A percentile compares a stretch with the other conserved stretches of the same genome.
phyloP scores from a whole-genome alignment of 768 basidiomycete species.

The Trametes sanguinea region DNA sequence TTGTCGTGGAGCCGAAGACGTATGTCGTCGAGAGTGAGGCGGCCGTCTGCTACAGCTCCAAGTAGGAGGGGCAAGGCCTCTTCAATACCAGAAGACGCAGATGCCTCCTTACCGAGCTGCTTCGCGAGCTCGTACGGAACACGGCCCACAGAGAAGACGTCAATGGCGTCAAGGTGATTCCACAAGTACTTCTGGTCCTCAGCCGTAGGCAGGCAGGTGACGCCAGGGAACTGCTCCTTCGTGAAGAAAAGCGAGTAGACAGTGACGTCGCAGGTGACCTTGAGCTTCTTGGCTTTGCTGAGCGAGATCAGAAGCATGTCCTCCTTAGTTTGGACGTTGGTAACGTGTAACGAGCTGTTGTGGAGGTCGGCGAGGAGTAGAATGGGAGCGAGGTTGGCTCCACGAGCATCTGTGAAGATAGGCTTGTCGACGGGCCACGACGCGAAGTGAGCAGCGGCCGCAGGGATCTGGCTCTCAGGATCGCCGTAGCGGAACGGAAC shows the following conservation, averaged over 20 bases:
- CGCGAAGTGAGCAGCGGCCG: constrained; percentile 84
- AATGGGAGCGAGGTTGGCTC: constrained; percentile 89
- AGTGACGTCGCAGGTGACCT: constrained; percentile 95
- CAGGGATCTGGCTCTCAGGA: constrained; percentile 60
- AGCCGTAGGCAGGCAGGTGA: constrained; percentile 64
- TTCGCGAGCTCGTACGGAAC: constrained; percentile 75
- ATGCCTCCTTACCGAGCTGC: constrained; percentile 59
- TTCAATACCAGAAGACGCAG: constrained; percentile 77
- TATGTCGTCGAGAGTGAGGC: constrained; percentile 81
- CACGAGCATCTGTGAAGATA: constrained; percentile 90
- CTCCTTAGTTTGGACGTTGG: constrained; percentile 82
- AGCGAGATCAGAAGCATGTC: constrained; percentile 90
- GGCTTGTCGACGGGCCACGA: constrained; percentile 90
- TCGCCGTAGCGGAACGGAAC: constrained; percentile 67
- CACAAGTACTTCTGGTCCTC: constrained; percentile 85
- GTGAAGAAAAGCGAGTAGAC: constrained; percentile 91
- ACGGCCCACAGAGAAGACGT: constrained; percentile 89
- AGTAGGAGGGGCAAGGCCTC: constrained; percentile 88
- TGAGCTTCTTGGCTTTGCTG: constrained; percentile 91
- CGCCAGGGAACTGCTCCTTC: constrained; percentile 67
- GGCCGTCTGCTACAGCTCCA: constrained; percentile 78
- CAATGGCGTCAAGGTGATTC: constrained; percentile 81
- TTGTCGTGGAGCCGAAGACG: constrained; percentile 86
- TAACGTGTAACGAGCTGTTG: constrained; percentile 85
- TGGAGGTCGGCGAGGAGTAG: constrained; percentile 93